phyloP scores from a whole-genome alignment of 768 basidiomycete species.

The Xerocomellus dryophilus region DNA sequence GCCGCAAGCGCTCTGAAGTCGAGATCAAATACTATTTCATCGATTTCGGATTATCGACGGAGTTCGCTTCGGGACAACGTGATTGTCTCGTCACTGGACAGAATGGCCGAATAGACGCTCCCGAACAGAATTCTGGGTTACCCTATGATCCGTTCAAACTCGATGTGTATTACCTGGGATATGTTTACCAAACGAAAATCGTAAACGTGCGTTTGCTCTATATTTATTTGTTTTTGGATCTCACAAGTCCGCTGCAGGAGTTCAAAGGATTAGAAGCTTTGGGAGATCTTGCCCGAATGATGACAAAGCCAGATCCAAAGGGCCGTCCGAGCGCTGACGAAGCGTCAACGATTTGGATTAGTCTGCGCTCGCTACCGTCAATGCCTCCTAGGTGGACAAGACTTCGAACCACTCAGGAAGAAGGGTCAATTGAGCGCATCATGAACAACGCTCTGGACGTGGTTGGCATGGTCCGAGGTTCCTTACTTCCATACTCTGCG shows the following conservation, averaged over 20 bases:
- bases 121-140: constrained; percentile 19
- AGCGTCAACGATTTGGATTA: constrained; percentile 3
- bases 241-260: background rate
- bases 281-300: background rate
- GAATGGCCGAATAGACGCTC: constrained; percentile 15
- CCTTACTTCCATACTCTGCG: too few species aligned
- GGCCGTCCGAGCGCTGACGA: constrained; percentile 2
- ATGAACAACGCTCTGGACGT: constrained; percentile 14
- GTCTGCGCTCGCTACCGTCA: constrained; percentile 1
- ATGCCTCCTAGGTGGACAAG: constrained; percentile 8
- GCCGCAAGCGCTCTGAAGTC: constrained; percentile 23
- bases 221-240: background rate
- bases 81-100: background rate
- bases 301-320: constrained; percentile 8
- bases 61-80: constrained; percentile 18
- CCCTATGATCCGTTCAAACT: constrained; percentile 32
- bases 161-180: constrained; percentile 29
- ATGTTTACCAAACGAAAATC: constrained; percentile 22
- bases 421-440: constrained; percentile 12
- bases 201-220: constrained; percentile 5
- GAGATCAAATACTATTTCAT: constrained; percentile 34
- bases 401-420: constrained; percentile 4
- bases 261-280: constrained; percentile 6
- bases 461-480: constrained; percentile 9
- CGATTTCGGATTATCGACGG: constrained; percentile 35